These are phyloP conservation scores for Emericellopsis atlantica DNA, from an alignment of 2,329 filamentous ascomycete species.

Conservation along the genomic window DNA sequence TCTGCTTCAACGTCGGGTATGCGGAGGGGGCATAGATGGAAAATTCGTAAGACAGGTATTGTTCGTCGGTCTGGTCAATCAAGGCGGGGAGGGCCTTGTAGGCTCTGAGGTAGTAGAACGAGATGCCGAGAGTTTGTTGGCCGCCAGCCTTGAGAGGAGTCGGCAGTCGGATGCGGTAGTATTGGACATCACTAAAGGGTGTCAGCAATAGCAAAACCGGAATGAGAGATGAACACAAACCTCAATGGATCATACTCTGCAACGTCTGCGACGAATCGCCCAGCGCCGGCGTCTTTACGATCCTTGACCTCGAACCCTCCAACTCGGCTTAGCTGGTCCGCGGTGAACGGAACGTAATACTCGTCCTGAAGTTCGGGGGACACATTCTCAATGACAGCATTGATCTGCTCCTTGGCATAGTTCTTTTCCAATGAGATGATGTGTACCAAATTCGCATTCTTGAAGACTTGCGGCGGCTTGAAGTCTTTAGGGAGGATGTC, in stretches of 20 bases:
- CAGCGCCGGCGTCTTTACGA: constrained; percentile 63
- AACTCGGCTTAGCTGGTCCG: constrained; percentile 60
- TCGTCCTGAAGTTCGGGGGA: constrained; percentile 68
- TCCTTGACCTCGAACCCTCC: constrained; percentile 87
- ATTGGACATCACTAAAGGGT: constrained; percentile 55
- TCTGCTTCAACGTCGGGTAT: constrained; percentile 83
- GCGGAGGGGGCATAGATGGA: constrained; percentile 74
- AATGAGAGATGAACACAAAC: constrained; percentile 19
- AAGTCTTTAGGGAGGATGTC: constrained; percentile 53
- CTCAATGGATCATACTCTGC: constrained; percentile 52
- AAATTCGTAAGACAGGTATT: constrained; percentile 78
- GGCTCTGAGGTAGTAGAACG: constrained; percentile 69
- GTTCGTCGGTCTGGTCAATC: constrained; percentile 74
- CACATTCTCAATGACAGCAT: constrained; percentile 87
- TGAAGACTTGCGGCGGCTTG: constrained; percentile 80
- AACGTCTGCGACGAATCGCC: constrained; percentile 55
- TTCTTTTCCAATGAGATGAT: constrained; percentile 87
- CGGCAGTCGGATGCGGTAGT: constrained; percentile 73
- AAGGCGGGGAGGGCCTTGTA: constrained; percentile 67
- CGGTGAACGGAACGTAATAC: constrained; percentile 83
- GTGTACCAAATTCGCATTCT: constrained; percentile 84
- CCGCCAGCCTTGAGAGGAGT: constrained; percentile 60
- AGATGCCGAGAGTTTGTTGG: constrained; percentile 79
- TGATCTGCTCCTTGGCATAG: constrained; percentile 81
- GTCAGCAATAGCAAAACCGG: not conserved